Percentiles rank a stretch among this genome's conserved stretches.
These are phyloP conservation scores for Pseudonitzschia delicatissima DNA, from an alignment of 108 stramenopile species.

Conservation along the genomic window DNA sequence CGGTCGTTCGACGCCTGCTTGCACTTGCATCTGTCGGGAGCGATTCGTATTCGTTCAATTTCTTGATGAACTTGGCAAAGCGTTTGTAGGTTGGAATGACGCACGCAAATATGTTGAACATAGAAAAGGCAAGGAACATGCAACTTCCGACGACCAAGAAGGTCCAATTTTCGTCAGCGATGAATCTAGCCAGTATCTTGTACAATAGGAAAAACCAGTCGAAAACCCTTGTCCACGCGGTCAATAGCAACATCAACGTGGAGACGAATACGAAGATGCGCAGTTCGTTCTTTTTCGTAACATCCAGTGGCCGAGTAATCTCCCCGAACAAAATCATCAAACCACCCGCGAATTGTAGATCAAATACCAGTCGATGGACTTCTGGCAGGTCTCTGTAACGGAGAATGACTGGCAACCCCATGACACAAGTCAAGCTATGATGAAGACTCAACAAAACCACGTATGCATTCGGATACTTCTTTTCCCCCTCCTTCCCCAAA, in stretches of 20 bases:
- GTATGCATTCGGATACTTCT: neutral
- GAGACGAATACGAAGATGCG: neutral
- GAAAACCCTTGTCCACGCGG: neutral
- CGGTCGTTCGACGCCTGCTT: neutral
- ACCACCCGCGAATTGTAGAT: constrained; percentile 1
- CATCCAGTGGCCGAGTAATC: neutral
- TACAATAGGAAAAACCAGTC: neutral
- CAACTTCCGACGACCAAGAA: neutral
- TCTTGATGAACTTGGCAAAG: neutral
- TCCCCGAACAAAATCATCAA: neutral
- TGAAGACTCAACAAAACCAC: neutral
- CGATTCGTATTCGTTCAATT: neutral
- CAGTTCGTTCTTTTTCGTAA: neutral
- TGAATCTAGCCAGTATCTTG: neutral
- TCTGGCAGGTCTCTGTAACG: neutral
- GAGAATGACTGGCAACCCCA: neutral
- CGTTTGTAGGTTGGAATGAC: neutral
- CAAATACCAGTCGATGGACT: neutral
- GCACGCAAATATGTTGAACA: neutral
- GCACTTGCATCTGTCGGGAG: neutral
- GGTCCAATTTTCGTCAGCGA: neutral
- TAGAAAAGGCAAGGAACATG: neutral
- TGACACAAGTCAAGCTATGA: neutral
- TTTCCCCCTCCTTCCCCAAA: neutral
- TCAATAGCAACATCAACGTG: neutral